Percentiles rank a stretch among this genome's conserved stretches.
Evolutionary conservation across 2,329 filamentous ascomycete species (phyloP).

Genomic region (Pseudocercospora ulei): DNA sequence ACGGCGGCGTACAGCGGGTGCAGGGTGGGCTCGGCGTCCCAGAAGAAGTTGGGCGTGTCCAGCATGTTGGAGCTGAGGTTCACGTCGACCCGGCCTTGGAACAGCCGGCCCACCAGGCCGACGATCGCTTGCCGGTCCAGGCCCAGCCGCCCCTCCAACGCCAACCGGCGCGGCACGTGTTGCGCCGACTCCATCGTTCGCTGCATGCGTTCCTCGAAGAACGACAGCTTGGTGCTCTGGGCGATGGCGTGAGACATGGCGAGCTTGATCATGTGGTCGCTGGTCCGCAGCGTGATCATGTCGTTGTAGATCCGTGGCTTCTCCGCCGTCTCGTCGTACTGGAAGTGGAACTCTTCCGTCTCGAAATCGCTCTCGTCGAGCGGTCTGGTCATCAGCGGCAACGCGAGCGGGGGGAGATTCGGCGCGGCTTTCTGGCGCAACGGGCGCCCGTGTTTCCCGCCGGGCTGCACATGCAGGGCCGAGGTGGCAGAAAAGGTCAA

Average conservation of each 20-base stretch:
- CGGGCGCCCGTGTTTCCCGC: constrained; percentile 14
- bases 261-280: constrained; percentile 98
- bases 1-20: constrained; percentile 91
- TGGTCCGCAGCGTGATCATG: constrained; percentile 92
- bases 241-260: constrained; percentile 96
- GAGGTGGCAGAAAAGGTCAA: constrained; percentile 62
- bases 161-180: constrained; percentile 78
- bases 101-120: constrained; percentile 78
- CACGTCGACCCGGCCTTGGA: constrained; percentile 90
- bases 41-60: constrained; percentile 95
- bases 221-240: constrained; percentile 90
- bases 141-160: constrained; percentile 77
- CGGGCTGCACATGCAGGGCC: constrained; percentile 19
- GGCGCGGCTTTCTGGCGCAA: constrained; percentile 27
- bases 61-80: constrained; percentile 98
- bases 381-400: constrained; percentile 65
- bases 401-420: constrained; percentile 37
- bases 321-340: constrained; percentile 79
- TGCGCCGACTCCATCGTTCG: constrained; percentile 89
- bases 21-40: constrained; percentile 90
- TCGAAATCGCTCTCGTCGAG: constrained; percentile 86
- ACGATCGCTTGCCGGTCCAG: constrained; percentile 90
- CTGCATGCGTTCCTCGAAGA: constrained; percentile 93
- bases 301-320: constrained; percentile 93
- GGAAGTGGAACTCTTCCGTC: constrained; percentile 96